Conservation (phyloP, 2,329 filamentous ascomycete species). For the Byssochlamys sp. region DNA sequence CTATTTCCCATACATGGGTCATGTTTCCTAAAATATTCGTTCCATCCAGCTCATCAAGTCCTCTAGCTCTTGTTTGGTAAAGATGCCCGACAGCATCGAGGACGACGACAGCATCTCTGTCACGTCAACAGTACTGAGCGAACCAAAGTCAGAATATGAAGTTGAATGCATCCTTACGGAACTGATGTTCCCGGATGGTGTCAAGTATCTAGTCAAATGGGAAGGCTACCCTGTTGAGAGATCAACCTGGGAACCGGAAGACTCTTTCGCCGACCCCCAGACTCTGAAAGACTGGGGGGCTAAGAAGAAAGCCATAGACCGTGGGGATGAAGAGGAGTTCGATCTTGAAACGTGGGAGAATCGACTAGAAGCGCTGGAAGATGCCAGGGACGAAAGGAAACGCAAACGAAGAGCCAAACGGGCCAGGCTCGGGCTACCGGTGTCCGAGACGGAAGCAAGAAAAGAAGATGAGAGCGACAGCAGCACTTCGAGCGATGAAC, state of each 20-base stretch:
- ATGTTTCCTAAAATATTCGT: background rate
- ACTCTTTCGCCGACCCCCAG: slow-evolving; percentile 29
- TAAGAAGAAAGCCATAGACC: slow-evolving; percentile 22
- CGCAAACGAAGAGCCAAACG: slow-evolving; percentile 20
- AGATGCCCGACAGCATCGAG: slow-evolving; percentile 6
- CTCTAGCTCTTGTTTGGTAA: background rate
- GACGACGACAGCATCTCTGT: slow-evolving; percentile 48
- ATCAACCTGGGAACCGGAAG: slow-evolving; percentile 46
- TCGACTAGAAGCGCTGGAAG: slow-evolving; percentile 11
- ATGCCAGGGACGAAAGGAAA: slow-evolving; percentile 15
- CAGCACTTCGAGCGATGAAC: background rate
- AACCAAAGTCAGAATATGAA: slow-evolving; percentile 41
- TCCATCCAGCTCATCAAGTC: background rate
- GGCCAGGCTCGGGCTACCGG: slow-evolving; percentile 12
- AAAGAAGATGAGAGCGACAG: background rate
- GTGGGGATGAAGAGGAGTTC: slow-evolving; percentile 21
- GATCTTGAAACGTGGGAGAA: slow-evolving; percentile 24
- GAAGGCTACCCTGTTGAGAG: slow-evolving; percentile 48
- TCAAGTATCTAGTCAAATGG: slow-evolving; percentile 56
- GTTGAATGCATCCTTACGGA: slow-evolving; percentile 25
- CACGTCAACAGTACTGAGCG: slow-evolving; percentile 42
- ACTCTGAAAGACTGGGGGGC: slow-evolving; percentile 34
- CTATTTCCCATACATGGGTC: background rate
- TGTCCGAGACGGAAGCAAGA: background rate
- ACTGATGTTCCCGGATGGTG: slow-evolving; percentile 14